Conservation (phyloP, 495 filamentous ascomycete genomes). For the Cairneyella variabilis region DNA sequence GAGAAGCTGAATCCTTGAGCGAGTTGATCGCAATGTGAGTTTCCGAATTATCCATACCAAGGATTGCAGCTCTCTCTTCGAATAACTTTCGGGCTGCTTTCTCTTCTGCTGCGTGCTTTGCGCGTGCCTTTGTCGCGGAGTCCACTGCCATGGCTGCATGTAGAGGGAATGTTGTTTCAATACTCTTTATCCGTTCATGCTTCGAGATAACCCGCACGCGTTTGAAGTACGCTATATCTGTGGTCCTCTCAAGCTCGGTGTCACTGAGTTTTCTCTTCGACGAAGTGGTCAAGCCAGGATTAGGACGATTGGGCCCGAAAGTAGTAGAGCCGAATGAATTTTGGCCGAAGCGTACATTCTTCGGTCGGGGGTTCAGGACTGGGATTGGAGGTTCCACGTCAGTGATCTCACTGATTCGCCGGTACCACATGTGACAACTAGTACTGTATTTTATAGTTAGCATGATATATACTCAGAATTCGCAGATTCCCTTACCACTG, state of each 20-base stretch:
- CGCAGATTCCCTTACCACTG: not conserved
- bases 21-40: no score
- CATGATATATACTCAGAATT: not conserved
- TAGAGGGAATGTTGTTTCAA: no score
- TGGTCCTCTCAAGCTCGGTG: not conserved
- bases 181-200: not conserved
- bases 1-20: no score
- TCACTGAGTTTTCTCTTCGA: not conserved
- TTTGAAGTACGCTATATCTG: not conserved
- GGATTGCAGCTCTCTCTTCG: no score
- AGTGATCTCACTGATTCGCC: not conserved
- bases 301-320: not conserved
- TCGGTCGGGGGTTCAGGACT: not conserved
- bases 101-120: no score
- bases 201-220: not conserved
- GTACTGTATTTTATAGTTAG: not conserved
- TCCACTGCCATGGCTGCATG: no score
- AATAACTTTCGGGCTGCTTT: no score
- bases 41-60: no score
- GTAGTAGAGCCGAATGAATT: not conserved
- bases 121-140: no score
- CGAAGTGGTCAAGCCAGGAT: not conserved
- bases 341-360: not conserved
- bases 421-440: not conserved
- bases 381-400: not conserved